Conservation (phyloP, 2,329 filamentous ascomycete genomes). For the Fusarium sulawesiense region DNA sequence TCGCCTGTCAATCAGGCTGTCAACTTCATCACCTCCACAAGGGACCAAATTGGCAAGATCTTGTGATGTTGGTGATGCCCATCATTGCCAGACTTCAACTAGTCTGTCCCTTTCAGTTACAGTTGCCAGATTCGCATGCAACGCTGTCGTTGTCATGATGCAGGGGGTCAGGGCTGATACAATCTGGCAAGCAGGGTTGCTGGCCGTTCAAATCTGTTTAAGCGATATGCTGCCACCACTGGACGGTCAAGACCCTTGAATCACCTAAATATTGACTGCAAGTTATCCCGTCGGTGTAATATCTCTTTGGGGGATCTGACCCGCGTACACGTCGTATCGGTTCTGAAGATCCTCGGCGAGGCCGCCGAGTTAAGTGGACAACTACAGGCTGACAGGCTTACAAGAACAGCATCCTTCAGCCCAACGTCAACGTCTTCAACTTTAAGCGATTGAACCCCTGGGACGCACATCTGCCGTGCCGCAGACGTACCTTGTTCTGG, state of each 20-base stretch:
- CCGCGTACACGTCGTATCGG: conserved; percentile 23
- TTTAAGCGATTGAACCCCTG: conserved; percentile 2
- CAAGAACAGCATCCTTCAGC: conserved; percentile 12
- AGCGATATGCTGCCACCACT: conserved; percentile 24
- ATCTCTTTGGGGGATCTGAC: conserved; percentile 37
- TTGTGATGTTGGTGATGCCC: conserved; percentile 9
- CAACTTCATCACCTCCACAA: conserved; percentile 19
- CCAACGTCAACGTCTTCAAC: conserved; percentile 6
- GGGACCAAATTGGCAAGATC: not conserved
- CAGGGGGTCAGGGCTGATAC: conserved; percentile 25
- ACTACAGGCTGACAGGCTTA: not conserved
- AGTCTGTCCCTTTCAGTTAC: conserved; percentile 26
- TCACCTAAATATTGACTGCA: conserved; percentile 13
- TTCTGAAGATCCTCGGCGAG: conserved; percentile 32
- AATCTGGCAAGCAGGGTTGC: conserved; percentile 34
- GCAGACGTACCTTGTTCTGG: conserved; percentile 10
- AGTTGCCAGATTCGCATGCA: conserved; percentile 43
- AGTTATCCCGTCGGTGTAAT: conserved; percentile 26
- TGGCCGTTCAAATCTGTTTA: conserved; percentile 21
- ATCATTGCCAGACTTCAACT: conserved; percentile 29
- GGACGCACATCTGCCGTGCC: conserved; percentile 19
- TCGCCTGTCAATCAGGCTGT: not conserved
- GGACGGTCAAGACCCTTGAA: conserved; percentile 24
- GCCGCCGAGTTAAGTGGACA: conserved; percentile 6
- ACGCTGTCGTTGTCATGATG: conserved; percentile 32